Base-by-base conservation (phyloP, 169 alveolate genomes). In the Plasmodium inui region DNA sequence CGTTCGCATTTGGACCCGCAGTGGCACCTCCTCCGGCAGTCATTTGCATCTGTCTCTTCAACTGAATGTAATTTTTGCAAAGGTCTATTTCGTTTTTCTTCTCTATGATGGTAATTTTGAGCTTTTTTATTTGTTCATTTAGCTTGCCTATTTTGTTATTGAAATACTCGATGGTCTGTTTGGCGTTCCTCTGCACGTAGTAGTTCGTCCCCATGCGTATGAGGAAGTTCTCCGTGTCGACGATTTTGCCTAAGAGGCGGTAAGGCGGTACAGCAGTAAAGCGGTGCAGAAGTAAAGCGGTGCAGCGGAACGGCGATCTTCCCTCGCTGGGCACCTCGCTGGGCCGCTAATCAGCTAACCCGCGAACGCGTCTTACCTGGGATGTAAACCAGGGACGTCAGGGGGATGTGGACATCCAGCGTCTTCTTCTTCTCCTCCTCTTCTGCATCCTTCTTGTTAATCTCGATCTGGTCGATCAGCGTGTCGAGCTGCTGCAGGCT, bases 131-230 rank as follows among this genome's bases (percentile, higher is more conserved):
- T 41, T 88, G 86, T 57, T 78, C 94, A 57, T 88, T 88, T 78
- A 88, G 70, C 72, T 61, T 88, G 26, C 81, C 71, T 78, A 88
- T 76, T 88, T 88, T 88, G 46, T 78, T 61, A 19, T 88, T 79
- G 61, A 78, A 88, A 12, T 88, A 88, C 5, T 88, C 89, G 72
- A 88, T 88, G 9, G 88, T 79, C 22, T 88, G 94, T 22, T 53
- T 44, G 22, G 89, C 39, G 81, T 88, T 79, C 50, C 94, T 88
- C 72, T 88, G 83, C n/a, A 88, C 94, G 71, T 78, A 88, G 72
- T 88, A 88, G 50, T 88, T 88, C 9, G 94, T 88, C 10, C 94
- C 94, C 94, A 88, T 88, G 44, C 88, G 94, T 2, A 88, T 70
- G 7, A 88, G 32, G 72, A 88, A 88, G 22, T 78, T 88, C n/a